These are phyloP conservation scores for Claviceps arundinis DNA, from an alignment of 2,329 filamentous ascomycete genomes.

Conservation along the genomic window DNA sequence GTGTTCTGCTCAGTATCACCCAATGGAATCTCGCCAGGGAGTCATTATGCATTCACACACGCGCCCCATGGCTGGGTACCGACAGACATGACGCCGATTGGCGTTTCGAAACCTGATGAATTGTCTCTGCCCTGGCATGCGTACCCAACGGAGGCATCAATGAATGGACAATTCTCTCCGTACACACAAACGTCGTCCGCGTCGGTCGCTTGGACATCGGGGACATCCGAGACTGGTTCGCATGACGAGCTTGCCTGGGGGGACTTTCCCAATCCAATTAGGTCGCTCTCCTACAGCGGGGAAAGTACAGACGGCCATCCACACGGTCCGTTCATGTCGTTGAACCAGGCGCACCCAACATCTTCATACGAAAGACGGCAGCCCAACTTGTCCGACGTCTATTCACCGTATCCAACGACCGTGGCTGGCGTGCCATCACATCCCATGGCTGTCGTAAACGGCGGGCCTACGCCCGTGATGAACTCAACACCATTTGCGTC, in stretches of 20 bases:
- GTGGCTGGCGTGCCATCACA: slow-evolving; percentile 23
- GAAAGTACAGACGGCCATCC: slow-evolving; percentile 24
- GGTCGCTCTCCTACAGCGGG: slow-evolving; percentile 36
- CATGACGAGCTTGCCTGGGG: slow-evolving; percentile 34
- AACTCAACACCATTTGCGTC: slow-evolving; percentile 17
- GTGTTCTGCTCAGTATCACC: slow-evolving; percentile 17
- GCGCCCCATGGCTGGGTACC: slow-evolving; percentile 31
- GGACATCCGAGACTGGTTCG: slow-evolving; percentile 21
- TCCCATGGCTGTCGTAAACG: slow-evolving; percentile 19
- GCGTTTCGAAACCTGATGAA: slow-evolving; percentile 29
- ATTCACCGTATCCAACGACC: slow-evolving; percentile 25
- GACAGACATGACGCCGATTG: slow-evolving; percentile 25
- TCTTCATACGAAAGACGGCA: slow-evolving; percentile 30
- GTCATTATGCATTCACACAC: slow-evolving; percentile 25
- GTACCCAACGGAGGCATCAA: slow-evolving; percentile 36
- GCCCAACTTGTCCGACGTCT: slow-evolving; percentile 30
- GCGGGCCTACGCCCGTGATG: slow-evolving; percentile 19
- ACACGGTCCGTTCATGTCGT: slow-evolving; percentile 26
- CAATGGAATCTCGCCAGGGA: slow-evolving; percentile 18
- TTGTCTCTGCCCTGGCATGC: slow-evolving; percentile 33
- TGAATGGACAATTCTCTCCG: slow-evolving; percentile 36
- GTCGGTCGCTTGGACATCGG: slow-evolving; percentile 28
- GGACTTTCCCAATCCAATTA: slow-evolving; percentile 26
- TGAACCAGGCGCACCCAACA: slow-evolving; percentile 23
- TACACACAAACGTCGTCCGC: slow-evolving; percentile 30